A percentile compares a stretch with the other conserved stretches of the same genome.
phyloP scores from a whole-genome alignment of 2,329 filamentous ascomycete species.

The Xylaria sp. region DNA sequence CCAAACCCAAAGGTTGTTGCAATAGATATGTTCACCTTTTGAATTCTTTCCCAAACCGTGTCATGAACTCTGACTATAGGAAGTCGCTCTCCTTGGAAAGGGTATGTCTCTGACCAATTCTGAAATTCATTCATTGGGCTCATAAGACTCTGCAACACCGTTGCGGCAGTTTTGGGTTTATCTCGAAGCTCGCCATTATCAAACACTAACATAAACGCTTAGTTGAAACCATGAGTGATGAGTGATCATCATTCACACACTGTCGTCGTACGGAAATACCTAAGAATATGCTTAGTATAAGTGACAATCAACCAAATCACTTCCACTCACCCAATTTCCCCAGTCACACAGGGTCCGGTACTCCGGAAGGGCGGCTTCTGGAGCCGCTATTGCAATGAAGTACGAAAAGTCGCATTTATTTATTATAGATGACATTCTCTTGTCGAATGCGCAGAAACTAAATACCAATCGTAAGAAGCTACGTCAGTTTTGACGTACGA shows the following conservation, averaged over 20 bases:
- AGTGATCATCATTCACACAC: background rate
- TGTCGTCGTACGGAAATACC: conserved; percentile 31
- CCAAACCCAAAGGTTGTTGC: too few relatives aligned
- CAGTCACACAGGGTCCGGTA: conserved; percentile 32
- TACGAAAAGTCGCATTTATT: conserved; percentile 32
- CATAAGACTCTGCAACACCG: conserved; percentile 17
- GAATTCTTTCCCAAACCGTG: conserved; percentile 26
- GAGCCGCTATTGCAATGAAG: conserved; percentile 30
- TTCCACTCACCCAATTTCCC: conserved; percentile 25
- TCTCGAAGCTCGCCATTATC: conserved; percentile 29
- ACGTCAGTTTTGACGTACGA: too few relatives aligned
- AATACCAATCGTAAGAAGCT: background rate
- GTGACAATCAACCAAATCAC: background rate
- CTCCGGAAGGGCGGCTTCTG: conserved; percentile 10
- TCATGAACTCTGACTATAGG: conserved; percentile 26
- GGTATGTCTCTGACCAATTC: background rate
- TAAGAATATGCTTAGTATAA: conserved; percentile 8
- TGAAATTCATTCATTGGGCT: conserved; percentile 16
- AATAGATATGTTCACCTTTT: background rate
- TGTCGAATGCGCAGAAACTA: conserved; percentile 30
- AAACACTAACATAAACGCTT: conserved; percentile 21
- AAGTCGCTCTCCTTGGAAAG: background rate
- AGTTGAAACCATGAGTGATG: background rate
- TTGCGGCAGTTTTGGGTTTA: conserved; percentile 18
- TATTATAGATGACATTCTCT: conserved; percentile 19